Conservation (phyloP, 2,329 filamentous ascomycete genomes). For the Aspergillus proliferans region DNA sequence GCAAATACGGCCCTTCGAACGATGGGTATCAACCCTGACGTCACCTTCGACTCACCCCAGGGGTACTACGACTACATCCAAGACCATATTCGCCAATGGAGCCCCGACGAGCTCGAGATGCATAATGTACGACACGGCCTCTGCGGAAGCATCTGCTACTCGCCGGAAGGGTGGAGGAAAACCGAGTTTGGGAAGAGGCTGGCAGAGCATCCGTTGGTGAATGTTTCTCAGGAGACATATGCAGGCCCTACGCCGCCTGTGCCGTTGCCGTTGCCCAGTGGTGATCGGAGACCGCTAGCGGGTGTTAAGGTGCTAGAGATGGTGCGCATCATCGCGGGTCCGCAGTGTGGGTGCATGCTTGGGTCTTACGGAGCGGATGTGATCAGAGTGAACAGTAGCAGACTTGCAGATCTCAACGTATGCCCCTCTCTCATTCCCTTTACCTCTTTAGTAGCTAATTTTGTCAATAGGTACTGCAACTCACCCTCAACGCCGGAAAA, state of each 20-base stretch:
- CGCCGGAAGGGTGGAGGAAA: slow-evolving; percentile 39
- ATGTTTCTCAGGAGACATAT: slow-evolving; percentile 31
- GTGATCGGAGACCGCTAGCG: slow-evolving; percentile 26
- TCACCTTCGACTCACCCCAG: slow-evolving; percentile 3
- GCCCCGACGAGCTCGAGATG: slow-evolving; percentile 39
- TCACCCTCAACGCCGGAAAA: slow-evolving; percentile 8
- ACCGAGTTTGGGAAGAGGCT: slow-evolving; percentile 41
- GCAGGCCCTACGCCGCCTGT: slow-evolving; percentile 29
- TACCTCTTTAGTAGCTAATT: background rate
- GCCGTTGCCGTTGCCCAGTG: slow-evolving; percentile 3
- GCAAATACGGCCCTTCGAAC: slow-evolving; percentile 38
- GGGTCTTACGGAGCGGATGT: slow-evolving; percentile 41
- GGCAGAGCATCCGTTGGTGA: slow-evolving; percentile 39
- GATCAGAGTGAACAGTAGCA: slow-evolving; percentile 36
- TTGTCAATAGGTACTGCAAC: slow-evolving; percentile 5
- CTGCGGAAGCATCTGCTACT: slow-evolving; percentile 42
- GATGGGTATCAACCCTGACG: slow-evolving; percentile 41
- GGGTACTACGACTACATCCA: slow-evolving; percentile 20
- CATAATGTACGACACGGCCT: slow-evolving; percentile 37
- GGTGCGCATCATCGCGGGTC: slow-evolving; percentile 31
- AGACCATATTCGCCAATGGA: slow-evolving; percentile 26
- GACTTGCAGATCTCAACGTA: slow-evolving; percentile 22
- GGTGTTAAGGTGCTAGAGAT: slow-evolving; percentile 47
- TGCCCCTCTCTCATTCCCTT: background rate
- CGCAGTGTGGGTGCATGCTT: slow-evolving; percentile 34